Evolutionary conservation across 2,329 filamentous ascomycete genomes (phyloP).

Genomic region (Aaosphaeria pasadenensis): DNA sequence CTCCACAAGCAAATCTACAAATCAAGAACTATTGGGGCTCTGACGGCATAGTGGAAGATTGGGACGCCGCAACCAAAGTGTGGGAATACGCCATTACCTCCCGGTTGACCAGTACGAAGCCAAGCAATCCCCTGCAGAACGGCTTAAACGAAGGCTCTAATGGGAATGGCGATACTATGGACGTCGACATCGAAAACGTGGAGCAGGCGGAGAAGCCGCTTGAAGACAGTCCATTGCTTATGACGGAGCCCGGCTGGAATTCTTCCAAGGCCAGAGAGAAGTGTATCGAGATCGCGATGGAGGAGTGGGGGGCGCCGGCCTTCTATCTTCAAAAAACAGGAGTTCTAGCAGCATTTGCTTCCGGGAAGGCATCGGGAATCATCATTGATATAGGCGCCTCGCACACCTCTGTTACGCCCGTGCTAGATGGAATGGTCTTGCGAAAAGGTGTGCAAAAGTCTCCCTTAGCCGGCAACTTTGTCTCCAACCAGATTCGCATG

Average conservation of each 20-base stretch:
- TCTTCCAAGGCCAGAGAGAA: conserved; percentile 83
- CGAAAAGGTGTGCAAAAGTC: conserved; percentile 84
- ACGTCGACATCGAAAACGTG: conserved; percentile 60
- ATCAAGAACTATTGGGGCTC: conserved; percentile 88
- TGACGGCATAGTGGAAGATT: conserved; percentile 91
- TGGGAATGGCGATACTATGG: conserved; percentile 55
- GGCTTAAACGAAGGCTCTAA: conserved; percentile 69
- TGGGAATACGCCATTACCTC: conserved; percentile 94
- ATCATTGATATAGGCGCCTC: conserved; percentile 90
- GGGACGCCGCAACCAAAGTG: conserved; percentile 83
- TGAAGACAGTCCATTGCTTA: conserved; percentile 82
- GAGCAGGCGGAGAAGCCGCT: conserved; percentile 69
- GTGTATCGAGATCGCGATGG: conserved; percentile 94
- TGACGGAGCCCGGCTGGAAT: conserved; percentile 96
- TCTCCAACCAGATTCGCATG: conserved; percentile 81
- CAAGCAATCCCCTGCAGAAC: conserved; percentile 69
- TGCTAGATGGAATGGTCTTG: conserved; percentile 91
- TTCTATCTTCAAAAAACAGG: conserved; percentile 91
- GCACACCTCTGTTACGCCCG: conserved; percentile 82
- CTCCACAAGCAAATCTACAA: conserved; percentile 72
- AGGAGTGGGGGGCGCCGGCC: conserved; percentile 91
- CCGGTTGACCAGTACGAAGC: conserved; percentile 74
- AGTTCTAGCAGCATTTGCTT: conserved; percentile 86
- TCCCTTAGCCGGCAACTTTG: conserved; percentile 81
- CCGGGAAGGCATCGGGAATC: conserved; percentile 88